Evolutionary conservation across 2,329 filamentous ascomycete genomes (phyloP), one percentile per base, ranked within the genome.

Genomic region (Paraphoma chrysanthemicola): DNA sequence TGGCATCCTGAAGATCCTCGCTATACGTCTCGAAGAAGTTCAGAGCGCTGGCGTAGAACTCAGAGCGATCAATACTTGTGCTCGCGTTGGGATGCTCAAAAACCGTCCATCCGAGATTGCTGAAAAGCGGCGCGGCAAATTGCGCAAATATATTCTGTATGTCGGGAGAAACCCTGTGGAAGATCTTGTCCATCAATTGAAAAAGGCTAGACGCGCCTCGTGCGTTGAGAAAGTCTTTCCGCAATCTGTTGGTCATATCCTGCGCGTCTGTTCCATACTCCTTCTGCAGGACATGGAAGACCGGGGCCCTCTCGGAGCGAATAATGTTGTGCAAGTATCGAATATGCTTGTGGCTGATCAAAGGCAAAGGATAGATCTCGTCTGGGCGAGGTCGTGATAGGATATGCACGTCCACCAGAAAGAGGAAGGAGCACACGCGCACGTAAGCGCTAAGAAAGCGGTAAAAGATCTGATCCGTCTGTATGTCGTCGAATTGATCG

Each of bases 271-370:
- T 49, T 18, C 49, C 56, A 50, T 74, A 69, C 17, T 75, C 69
- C 53, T 70, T 74, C 42, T 54, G 59, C 14, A 76, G 48, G 17
- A 74, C 28, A 14, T 67, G 59, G 30, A 73, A 75, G 2, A 69
- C 36, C 10, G 63, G 59, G 1, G 54, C 45, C 31, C 66, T 70
- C 11, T 72, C 72, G 6, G 46, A 36, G 31, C 69, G 68, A 39
- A 75, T 46, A 6, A 76, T 62, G 10, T 57, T 54, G 44, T 54
- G 44, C 10, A 74, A 41, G 12, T 68, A 58, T 12, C 67, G 66
- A 14, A 77, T 33, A 55, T 77, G 73, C 53, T 67, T 74, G 18
- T 66, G 59, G 56, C 61, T 66, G 11, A 75, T 44, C n/a, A 75
- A 50, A 16, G 60, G 54, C 14, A 50, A 51, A 10, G 56, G 49